Conservation (phyloP, 805 yeast species). For the Zygosaccharomyces kombuchaensis region DNA sequence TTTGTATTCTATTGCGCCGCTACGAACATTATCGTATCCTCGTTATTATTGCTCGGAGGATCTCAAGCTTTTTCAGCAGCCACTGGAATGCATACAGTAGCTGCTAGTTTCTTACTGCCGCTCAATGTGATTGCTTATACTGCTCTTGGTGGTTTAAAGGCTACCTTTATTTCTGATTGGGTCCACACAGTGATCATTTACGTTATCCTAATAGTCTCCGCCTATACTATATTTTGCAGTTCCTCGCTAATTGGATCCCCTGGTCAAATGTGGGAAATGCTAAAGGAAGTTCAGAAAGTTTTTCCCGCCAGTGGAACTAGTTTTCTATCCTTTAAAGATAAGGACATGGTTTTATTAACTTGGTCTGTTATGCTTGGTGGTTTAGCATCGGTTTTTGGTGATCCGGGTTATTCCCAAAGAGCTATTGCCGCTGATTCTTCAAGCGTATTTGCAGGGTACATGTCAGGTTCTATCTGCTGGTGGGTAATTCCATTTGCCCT, state of each 20-base stretch:
- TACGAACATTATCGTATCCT: constrained; percentile 38
- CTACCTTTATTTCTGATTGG: constrained; percentile 51
- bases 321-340: constrained; percentile 34
- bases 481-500: constrained; percentile 37
- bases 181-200: constrained; percentile 46
- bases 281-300: constrained; percentile 34
- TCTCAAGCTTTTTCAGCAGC: constrained; percentile 39
- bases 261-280: constrained; percentile 40
- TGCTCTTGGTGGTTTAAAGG: constrained; percentile 46
- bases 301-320: constrained; percentile 34
- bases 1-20: constrained; percentile 37
- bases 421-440: constrained; percentile 41
- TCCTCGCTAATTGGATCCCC: constrained; percentile 43
- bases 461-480: constrained; percentile 40
- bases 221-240: constrained; percentile 36
- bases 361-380: constrained; percentile 36
- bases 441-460: constrained; percentile 36
- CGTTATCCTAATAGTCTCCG: constrained; percentile 35
- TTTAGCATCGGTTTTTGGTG: constrained; percentile 34
- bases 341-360: constrained; percentile 29
- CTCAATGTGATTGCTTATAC: constrained; percentile 47
- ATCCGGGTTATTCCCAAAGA: constrained; percentile 39
- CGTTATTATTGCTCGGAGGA: constrained; percentile 42
- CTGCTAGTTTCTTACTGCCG: constrained; percentile 44
- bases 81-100: constrained; percentile 45